Percentiles rank a stretch among this genome's conserved stretches.
Conservation (phyloP, 1,139 yeast genomes). For the Suhomyces kunorum region DNA sequence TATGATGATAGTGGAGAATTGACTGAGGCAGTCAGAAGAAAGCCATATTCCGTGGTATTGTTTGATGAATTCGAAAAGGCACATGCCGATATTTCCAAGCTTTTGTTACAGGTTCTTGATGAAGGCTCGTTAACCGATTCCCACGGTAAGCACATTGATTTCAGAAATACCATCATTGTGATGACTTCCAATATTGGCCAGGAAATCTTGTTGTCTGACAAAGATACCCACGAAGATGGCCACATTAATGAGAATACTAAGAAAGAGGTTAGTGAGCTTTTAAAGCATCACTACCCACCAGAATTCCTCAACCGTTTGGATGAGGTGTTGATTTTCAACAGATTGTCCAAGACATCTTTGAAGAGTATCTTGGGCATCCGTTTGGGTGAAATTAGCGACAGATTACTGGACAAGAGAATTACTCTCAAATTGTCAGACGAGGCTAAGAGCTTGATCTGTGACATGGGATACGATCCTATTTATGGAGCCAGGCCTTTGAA, state of each 20-base stretch:
- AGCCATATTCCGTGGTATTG: conserved; percentile 88
- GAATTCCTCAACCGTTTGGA: conserved; percentile 93
- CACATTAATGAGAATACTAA: conserved; percentile 54
- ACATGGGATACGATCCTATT: conserved; percentile 82
- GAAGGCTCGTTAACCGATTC: conserved; percentile 95
- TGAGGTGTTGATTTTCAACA: conserved; percentile 85
- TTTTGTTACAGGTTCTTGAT: conserved; percentile 86
- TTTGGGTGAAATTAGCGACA: conserved; percentile 72
- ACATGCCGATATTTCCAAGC: conserved; percentile 87
- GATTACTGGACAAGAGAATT: conserved; percentile 80
- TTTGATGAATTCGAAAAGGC: conserved; percentile 98
- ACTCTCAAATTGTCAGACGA: conserved; percentile 54
- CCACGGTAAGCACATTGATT: conserved; percentile 91
- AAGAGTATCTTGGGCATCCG: conserved; percentile 82
- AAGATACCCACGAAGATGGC: conserved; percentile 42
- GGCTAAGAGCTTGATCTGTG: conserved; percentile 77
- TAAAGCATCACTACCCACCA: conserved; percentile 81
- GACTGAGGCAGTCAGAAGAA: conserved; percentile 93
- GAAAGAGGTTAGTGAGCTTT: conserved; percentile 58
- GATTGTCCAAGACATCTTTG: conserved; percentile 74
- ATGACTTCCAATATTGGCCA: conserved; percentile 98
- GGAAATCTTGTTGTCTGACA: conserved; percentile 72
- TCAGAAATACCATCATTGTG: conserved; percentile 91
- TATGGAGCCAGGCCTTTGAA: conserved; percentile 97
- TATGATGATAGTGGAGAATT: conserved; percentile 95